Percentiles rank a stretch among this genome's conserved stretches.
Conservation (phyloP, 129 eudicot genomes). For the Tagetes erecta region DNA sequence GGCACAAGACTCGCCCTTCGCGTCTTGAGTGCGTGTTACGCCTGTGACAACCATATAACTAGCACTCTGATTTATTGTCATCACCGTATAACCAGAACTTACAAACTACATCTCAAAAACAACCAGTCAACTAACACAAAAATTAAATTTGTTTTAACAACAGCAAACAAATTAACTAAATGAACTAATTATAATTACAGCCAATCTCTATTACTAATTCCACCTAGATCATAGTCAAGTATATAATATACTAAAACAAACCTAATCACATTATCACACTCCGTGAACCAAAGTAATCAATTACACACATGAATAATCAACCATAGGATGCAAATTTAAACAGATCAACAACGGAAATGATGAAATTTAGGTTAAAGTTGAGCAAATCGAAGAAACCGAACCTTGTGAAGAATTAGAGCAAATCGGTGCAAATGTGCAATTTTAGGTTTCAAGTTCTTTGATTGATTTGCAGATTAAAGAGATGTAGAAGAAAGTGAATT, state of each 20-base stretch:
- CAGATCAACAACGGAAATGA: neutral
- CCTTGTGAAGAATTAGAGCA: conserved; percentile 18
- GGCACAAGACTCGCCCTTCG: no score
- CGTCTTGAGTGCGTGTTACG: no score
- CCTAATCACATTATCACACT: neutral
- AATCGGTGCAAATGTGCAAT: neutral
- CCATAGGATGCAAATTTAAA: neutral
- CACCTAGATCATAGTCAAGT: neutral
- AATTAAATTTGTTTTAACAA: no score
- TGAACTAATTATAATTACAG: neutral
- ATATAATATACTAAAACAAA: neutral
- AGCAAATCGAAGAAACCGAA: conserved; percentile 8
- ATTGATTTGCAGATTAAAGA: conserved; percentile 5
- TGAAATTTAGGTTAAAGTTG: neutral
- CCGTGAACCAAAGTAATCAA: neutral
- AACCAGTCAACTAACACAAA: neutral
- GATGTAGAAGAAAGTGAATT: neutral
- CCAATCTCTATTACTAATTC: neutral
- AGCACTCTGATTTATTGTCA: neutral
- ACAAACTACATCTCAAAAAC: neutral
- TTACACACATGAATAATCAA: neutral
- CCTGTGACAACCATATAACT: no score
- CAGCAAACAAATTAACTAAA: neutral
- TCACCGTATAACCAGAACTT: neutral
- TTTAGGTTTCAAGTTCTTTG: conserved; percentile 4